These are phyloP conservation scores for Thelonectria olida DNA, from an alignment of 2,329 filamentous ascomycete genomes.

Conservation along the genomic window DNA sequence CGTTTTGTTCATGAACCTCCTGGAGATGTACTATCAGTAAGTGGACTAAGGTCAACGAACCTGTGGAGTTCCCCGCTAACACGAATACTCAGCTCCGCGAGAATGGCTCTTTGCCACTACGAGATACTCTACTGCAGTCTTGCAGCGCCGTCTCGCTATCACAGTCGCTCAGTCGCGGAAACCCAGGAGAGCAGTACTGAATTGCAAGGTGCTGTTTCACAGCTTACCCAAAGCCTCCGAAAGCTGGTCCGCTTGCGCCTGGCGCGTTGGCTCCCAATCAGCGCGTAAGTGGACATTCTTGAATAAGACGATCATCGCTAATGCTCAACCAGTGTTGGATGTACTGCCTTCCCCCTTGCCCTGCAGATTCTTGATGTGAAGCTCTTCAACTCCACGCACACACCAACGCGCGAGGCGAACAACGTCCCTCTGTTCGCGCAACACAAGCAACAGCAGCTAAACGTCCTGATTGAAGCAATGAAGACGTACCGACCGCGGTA, in stretches of 20 bases:
- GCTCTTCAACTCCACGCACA: constrained; percentile 18
- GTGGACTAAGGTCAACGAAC: rapidly evolving
- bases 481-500: constrained; percentile 35
- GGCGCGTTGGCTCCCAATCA: constrained; percentile 35
- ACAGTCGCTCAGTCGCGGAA: constrained; percentile 4
- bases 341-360: constrained; percentile 32
- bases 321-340: constrained; percentile 28
- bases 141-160: constrained; percentile 10
- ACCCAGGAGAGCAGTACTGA: constrained; percentile 31
- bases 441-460: constrained; percentile 34
- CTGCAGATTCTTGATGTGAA: constrained; percentile 38
- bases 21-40: constrained; percentile 41
- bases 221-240: constrained; percentile 32
- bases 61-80: background rate
- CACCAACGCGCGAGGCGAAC: constrained; percentile 5
- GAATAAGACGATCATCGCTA: background rate
- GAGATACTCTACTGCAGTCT: constrained; percentile 32
- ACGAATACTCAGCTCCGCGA: constrained; percentile 22
- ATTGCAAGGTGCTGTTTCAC: constrained; percentile 31
- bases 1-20: constrained; percentile 31
- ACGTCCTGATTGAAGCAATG: constrained; percentile 35
- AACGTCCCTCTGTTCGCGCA: constrained; percentile 11
- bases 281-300: constrained; percentile 25
- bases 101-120: constrained; percentile 34
- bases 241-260: constrained; percentile 27